Percentiles rank a stretch among this genome's conserved stretches.
Conservation (phyloP, 208 protist genomes). For the Acanthamoeba healyi region DNA sequence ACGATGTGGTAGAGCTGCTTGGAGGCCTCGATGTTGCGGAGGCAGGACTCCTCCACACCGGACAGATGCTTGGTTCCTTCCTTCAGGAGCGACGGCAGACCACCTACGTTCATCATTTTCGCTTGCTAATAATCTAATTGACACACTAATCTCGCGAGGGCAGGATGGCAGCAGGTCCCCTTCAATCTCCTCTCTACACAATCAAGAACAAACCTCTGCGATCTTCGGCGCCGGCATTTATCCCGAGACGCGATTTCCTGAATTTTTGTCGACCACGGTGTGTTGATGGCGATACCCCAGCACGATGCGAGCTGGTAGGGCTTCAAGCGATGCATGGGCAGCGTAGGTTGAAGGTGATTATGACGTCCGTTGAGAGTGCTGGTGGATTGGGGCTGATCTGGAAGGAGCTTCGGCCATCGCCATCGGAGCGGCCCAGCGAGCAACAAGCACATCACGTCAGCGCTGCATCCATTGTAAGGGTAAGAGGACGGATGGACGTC, state of each 20-base stretch:
- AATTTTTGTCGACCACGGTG: neutral
- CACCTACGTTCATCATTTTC: conserved; percentile 75
- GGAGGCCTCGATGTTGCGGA: conserved; percentile 99
- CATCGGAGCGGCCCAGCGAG: too few relatives aligned
- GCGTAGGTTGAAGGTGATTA: too few relatives aligned
- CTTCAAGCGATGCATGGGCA: too few relatives aligned
- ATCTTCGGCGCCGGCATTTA: neutral
- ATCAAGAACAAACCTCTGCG: neutral
- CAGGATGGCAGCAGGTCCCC: neutral
- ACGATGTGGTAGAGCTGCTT: conserved; percentile 97
- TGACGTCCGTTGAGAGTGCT: too few relatives aligned
- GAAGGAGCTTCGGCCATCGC: too few relatives aligned
- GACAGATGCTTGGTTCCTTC: conserved; percentile 90
- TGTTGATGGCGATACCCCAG: too few relatives aligned
- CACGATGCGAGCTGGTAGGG: too few relatives aligned
- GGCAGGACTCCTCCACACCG: conserved; percentile 96
- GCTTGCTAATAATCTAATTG: neutral
- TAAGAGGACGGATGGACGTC: too few relatives aligned
- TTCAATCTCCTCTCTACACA: conserved; percentile 1
- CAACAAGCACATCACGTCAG: too few relatives aligned
- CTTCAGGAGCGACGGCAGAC: conserved; percentile 83
- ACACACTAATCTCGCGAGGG: neutral
- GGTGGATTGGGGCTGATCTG: too few relatives aligned
- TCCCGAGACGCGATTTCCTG: neutral
- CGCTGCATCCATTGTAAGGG: too few relatives aligned